These are phyloP conservation scores for Venturia aucupariae DNA, from an alignment of 2,329 filamentous ascomycete genomes.

Conservation along the genomic window DNA sequence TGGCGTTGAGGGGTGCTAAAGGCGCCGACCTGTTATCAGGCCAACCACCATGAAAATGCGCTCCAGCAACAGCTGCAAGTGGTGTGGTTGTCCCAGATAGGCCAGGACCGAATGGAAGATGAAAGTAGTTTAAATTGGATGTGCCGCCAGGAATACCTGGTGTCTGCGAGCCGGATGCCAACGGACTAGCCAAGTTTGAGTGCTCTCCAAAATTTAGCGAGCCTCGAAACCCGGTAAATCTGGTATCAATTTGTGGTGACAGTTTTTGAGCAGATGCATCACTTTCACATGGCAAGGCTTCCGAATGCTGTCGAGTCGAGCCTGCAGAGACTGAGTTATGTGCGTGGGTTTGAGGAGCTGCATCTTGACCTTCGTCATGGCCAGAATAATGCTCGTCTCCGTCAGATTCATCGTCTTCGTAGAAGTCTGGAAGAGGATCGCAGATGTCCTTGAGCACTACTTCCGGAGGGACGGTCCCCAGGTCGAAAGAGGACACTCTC, in stretches of 20 bases:
- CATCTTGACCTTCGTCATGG: constrained; percentile 4
- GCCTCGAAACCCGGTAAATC: constrained; percentile 8
- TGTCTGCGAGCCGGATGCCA: constrained; percentile 27
- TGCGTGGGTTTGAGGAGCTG: neutral
- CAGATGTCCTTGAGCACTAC: constrained; percentile 95
- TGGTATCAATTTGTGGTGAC: constrained; percentile 36
- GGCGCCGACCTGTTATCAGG: constrained; percentile 17
- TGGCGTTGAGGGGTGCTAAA: constrained; percentile 1
- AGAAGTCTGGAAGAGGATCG: constrained; percentile 91
- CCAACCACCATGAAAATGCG: constrained; percentile 50
- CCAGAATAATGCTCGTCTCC: constrained; percentile 1
- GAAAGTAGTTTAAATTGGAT: constrained; percentile 70
- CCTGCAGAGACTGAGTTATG: constrained; percentile 5
- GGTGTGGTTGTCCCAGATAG: constrained; percentile 71
- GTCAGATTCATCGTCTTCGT: constrained; percentile 62
- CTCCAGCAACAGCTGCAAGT: constrained; percentile 68
- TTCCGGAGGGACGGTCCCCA: constrained; percentile 72
- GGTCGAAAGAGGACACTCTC: constrained; percentile 87
- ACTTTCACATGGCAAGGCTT: constrained; percentile 9
- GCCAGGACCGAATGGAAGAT: constrained; percentile 58
- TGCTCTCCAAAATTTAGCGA: constrained; percentile 6
- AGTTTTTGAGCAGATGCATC: constrained; percentile 5
- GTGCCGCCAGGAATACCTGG: constrained; percentile 58
- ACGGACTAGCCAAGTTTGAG: constrained; percentile 1
- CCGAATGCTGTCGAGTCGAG: neutral